A percentile compares a stretch with the other conserved stretches of the same genome.
phyloP scores from a whole-genome alignment of 805 yeast species.

The Candida sphagnicola region DNA sequence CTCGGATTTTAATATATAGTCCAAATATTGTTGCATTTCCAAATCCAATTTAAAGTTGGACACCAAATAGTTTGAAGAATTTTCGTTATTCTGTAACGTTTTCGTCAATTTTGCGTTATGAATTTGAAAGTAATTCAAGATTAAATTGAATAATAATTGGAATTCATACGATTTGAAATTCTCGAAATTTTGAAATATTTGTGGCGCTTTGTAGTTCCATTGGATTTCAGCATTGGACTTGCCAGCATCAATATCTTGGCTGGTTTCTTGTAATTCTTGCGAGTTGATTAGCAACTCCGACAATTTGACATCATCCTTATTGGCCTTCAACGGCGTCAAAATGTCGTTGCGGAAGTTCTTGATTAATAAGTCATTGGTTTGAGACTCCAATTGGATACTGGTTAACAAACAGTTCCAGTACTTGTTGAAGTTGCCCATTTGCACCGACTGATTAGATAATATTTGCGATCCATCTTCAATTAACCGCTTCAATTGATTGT shows the following conservation, averaged over 20 bases:
- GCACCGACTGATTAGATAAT: slow-evolving; percentile 16
- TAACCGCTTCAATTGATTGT: slow-evolving; percentile 52
- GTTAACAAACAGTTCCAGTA: slow-evolving; percentile 46
- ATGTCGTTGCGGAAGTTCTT: slow-evolving; percentile 50
- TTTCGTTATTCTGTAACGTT: slow-evolving; percentile 46
- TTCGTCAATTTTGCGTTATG: slow-evolving; percentile 21
- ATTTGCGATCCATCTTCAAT: slow-evolving; percentile 30
- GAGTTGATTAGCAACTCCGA: slow-evolving; percentile 50
- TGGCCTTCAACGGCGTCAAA: slow-evolving; percentile 48
- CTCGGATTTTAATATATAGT: slow-evolving; percentile 25
- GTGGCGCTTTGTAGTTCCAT: slow-evolving; percentile 80
- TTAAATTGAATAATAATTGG: slow-evolving; percentile 56
- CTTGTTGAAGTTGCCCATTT: slow-evolving; percentile 40
- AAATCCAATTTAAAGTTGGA: slow-evolving; percentile 34
- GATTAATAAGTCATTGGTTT: slow-evolving; percentile 46
- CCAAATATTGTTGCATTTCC: slow-evolving; percentile 36
- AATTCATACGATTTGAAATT: slow-evolving; percentile 60
- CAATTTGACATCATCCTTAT: slow-evolving; percentile 53
- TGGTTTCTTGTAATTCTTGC: slow-evolving; percentile 39
- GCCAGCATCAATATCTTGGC: slow-evolving; percentile 16
- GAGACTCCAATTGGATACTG: slow-evolving; percentile 46
- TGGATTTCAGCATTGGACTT: slow-evolving; percentile 41
- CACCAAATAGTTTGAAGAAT: slow-evolving; percentile 60
- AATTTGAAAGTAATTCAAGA: slow-evolving; percentile 54
- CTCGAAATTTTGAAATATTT: slow-evolving; percentile 70